A percentile compares a stretch with the other conserved stretches of the same genome.
phyloP scores from a whole-genome alignment of 2,329 filamentous ascomycete species.

The Nannizziopsis barbatae region DNA sequence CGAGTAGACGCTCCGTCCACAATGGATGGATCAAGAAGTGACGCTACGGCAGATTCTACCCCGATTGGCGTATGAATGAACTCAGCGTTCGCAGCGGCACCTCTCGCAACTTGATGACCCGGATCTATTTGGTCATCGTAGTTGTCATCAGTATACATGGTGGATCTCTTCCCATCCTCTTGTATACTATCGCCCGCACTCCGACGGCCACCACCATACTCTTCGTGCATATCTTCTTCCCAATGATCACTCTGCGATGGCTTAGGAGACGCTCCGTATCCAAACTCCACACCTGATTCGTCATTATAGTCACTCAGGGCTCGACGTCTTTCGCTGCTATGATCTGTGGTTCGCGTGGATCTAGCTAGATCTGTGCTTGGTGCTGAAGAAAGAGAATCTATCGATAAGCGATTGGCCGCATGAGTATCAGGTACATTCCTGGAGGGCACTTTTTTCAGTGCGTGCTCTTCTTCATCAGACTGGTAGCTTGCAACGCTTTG shows the following conservation, averaged over 20 bases:
- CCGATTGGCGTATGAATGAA: slow-evolving; percentile 61
- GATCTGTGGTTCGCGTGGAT: slow-evolving; percentile 44
- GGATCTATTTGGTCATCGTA: slow-evolving; percentile 45
- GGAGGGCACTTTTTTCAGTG: slow-evolving; percentile 45
- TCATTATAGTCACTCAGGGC: slow-evolving; percentile 40
- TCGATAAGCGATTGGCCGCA: slow-evolving; percentile 39
- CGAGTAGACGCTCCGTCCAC: slow-evolving; percentile 51
- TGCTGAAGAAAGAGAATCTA: slow-evolving; percentile 48
- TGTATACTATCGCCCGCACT: slow-evolving; percentile 21
- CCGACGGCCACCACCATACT: slow-evolving; percentile 14
- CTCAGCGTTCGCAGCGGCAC: slow-evolving; percentile 60
- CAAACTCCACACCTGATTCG: slow-evolving; percentile 27
- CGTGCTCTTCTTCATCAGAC: slow-evolving; percentile 54
- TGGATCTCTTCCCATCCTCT: slow-evolving; percentile 42
- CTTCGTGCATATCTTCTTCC: slow-evolving; percentile 22
- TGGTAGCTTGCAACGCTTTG: slow-evolving; percentile 85
- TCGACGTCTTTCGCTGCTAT: slow-evolving; percentile 41
- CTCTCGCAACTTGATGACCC: slow-evolving; percentile 59
- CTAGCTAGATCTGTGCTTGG: slow-evolving; percentile 47
- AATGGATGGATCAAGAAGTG: slow-evolving; percentile 72
- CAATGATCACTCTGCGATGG: slow-evolving; percentile 20
- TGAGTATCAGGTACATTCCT: neutral
- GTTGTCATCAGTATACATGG: slow-evolving; percentile 46
- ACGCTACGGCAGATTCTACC: slow-evolving; percentile 84
- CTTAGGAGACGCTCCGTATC: slow-evolving; percentile 29